Base-by-base conservation (phyloP, 1,284 basidiomycete genomes). In the Boletus mariae region DNA sequence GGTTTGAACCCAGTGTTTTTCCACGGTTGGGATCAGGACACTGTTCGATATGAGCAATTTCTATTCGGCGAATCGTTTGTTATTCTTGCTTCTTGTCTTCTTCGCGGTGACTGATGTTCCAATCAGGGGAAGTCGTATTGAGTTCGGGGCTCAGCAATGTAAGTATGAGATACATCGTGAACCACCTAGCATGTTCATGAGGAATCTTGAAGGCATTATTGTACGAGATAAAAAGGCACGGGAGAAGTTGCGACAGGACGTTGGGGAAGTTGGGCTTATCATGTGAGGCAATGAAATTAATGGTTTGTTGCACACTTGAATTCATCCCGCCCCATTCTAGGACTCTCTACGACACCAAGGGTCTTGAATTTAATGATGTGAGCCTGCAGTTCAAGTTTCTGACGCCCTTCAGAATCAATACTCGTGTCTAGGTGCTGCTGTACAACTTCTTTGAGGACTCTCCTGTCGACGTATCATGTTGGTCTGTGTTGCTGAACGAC, bases 401-500 rank as follows among this genome's bases (percentile, higher is more conserved):
- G 11, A 31, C 5, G 1, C 4, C 11, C 13, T 42, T 13, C 5
- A 32, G 4, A 32, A 37, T 23, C 61, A 10, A 66, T 32, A 1
- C 2, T 34, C 11, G 26, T 35, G 53, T 41, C 10, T 60, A 88
- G 84, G 86, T 90, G 4, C 70, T 90, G 2, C 62, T 90, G 1
- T 88, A 82, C 60, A 80, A 87, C 55, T 87, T 87, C 66, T 89
- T 89, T 58, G 73, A 80, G 40, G 84, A 88, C 59, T 88, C 86
- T 0, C 63, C 65, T 0, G 72, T 78, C 0, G 74, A 77, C 35
- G 41, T 66, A 1, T 67, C 76, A 0, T 79, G 80, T 51, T 89
- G 86, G 86, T 73, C 83, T 9, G 69, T 85, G 0, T 66, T 89
- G 13, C 63, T 86, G n/a, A 79, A 79, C 41, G 73, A 68, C 0